These are phyloP conservation scores for Sanghuangporus baumii DNA, from an alignment of 1,284 basidiomycete species.

Conservation along the genomic window DNA sequence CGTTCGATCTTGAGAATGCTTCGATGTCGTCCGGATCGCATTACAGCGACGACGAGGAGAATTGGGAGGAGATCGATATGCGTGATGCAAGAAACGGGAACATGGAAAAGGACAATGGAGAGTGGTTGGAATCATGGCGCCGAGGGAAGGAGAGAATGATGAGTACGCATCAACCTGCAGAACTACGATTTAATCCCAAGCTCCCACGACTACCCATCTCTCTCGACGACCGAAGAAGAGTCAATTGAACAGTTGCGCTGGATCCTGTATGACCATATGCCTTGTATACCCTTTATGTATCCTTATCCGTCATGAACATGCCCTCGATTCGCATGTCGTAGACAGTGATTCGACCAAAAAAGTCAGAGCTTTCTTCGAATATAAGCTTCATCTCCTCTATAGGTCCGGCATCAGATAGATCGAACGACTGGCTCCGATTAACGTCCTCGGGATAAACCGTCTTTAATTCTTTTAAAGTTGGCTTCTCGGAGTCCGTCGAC, in stretches of 20 bases:
- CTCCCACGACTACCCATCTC: constrained; percentile 7
- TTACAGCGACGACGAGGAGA: background rate
- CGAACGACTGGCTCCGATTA: constrained; percentile 64
- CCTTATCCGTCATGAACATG: background rate
- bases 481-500: background rate
- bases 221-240: background rate
- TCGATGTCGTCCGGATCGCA: background rate
- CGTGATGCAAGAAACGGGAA: constrained; percentile 4
- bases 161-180: background rate
- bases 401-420: constrained; percentile 30
- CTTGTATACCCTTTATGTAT: background rate
- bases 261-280: background rate
- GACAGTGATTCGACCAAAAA: constrained; percentile 69
- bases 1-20: constrained; percentile 1
- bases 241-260: background rate
- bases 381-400: constrained; percentile 45
- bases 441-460: constrained; percentile 71
- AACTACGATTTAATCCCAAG: background rate
- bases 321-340: constrained; percentile 61
- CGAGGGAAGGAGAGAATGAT: constrained; percentile 6
- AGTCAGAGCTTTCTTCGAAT: constrained; percentile 73
- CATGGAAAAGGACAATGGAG: constrained; percentile 7
- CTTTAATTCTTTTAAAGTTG: constrained; percentile 42
- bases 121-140: constrained; percentile 14
- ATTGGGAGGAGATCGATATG: constrained; percentile 9